Evolutionary conservation across 192 early-diverging fungal genomes (phyloP).

Genomic region (Coemansia sp.): DNA sequence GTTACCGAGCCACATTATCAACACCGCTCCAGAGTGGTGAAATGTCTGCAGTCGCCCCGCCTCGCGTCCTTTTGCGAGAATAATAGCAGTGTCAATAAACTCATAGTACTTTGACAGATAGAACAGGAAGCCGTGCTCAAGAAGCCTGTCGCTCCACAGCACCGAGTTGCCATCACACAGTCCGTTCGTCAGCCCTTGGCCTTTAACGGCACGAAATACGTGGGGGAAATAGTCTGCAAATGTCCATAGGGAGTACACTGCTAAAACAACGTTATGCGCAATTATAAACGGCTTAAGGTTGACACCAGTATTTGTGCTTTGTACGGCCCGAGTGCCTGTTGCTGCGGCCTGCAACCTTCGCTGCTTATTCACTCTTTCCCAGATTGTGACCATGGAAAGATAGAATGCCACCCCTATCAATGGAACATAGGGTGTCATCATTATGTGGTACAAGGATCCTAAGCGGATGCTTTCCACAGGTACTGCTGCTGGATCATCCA

Average conservation of each 20-base stretch:
- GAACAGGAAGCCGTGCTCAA: conserved; percentile 80
- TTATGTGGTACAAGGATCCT: conserved; percentile 62
- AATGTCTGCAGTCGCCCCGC: conserved; percentile 81
- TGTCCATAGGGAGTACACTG: conserved; percentile 71
- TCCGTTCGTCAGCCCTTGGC: conserved; percentile 59
- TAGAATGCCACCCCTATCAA: conserved; percentile 48
- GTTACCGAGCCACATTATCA: conserved; percentile 85
- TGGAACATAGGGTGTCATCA: conserved; percentile 69
- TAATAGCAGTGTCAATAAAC: conserved; percentile 84
- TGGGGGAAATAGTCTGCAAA: conserved; percentile 66
- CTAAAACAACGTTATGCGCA: conserved; percentile 72
- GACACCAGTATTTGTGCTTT: background rate
- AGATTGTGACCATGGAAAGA: conserved; percentile 14
- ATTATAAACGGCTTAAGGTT: conserved; percentile 76
- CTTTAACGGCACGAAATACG: conserved; percentile 58
- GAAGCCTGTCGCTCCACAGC: conserved; percentile 69
- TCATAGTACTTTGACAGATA: conserved; percentile 91
- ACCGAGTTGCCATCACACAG: conserved; percentile 66
- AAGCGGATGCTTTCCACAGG: conserved; percentile 57
- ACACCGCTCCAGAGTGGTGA: conserved; percentile 85
- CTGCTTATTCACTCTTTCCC: conserved; percentile 29
- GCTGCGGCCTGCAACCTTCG: conserved; percentile 1
- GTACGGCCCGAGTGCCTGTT: background rate
- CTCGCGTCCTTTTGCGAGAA: conserved; percentile 70
- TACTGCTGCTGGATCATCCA: conserved; percentile 1